These are phyloP conservation scores for Camelina laxa DNA, from an alignment of 345 rosid genomes.

Conservation along the genomic window DNA sequence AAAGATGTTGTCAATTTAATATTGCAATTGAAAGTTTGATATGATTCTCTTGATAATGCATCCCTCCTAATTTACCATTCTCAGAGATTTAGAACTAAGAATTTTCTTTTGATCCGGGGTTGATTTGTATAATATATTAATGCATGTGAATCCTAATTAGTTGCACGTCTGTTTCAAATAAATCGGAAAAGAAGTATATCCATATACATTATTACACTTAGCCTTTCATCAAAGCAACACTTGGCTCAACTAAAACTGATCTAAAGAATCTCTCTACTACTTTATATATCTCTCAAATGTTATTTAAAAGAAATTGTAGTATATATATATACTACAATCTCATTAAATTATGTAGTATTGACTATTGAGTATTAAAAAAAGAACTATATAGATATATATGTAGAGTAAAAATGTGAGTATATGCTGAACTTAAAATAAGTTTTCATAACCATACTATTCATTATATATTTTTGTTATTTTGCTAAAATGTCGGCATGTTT, in stretches of 20 bases:
- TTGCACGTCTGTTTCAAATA: slow-evolving; percentile 34
- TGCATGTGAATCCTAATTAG: slow-evolving; percentile 34
- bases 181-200: slow-evolving; percentile 38
- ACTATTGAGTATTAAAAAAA: neutral
- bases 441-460: neutral
- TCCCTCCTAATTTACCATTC: slow-evolving; percentile 24
- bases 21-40: slow-evolving; percentile 14
- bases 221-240: slow-evolving; percentile 29
- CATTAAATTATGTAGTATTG: neutral
- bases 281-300: neutral
- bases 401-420: neutral
- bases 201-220: slow-evolving; percentile 23
- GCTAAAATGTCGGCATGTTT: neutral
- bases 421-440: neutral
- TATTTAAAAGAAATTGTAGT: neutral
- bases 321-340: neutral
- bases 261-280: slow-evolving; percentile 20
- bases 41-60: slow-evolving; percentile 19
- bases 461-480: neutral
- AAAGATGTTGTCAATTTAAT: slow-evolving; percentile 2
- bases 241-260: slow-evolving; percentile 33
- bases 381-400: neutral
- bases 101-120: slow-evolving; percentile 1
- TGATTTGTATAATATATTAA: slow-evolving; percentile 10
- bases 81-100: slow-evolving; percentile 6